Evolutionary conservation across 2,329 filamentous ascomycete species (phyloP), one percentile per base, ranked within the genome.

Genomic region (Aspergillus tamarii): DNA sequence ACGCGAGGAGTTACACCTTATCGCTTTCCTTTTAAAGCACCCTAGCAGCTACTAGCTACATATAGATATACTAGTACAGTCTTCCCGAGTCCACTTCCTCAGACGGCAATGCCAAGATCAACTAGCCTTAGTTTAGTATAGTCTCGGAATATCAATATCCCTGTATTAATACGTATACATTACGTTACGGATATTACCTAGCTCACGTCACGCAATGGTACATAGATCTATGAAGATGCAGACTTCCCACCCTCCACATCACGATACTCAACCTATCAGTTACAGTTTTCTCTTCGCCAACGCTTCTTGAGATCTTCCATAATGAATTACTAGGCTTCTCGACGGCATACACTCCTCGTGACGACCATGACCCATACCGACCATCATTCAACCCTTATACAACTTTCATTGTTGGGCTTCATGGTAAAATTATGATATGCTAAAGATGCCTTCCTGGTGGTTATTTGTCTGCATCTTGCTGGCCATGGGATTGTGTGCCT

Each of bases 1-100:
- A 32, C 21, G 28, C 16, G 28, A 52, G 48, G 48, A 52, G 48
- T 26, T 32, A 54, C 32, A 54, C 52, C 52, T 54, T 54, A 53
- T 53, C n/a, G 30, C n/a, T 53, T 53, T 32, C 52, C 16, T 7
- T 36, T 53, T 34, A 53, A 34, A 10, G 52, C 52, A 54, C 30
- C 3, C 16, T 30, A 19, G 36, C 34, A 36, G 34, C 34, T 48
- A 48, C 34, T 48, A 48, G 50, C 50, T 53, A 32, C 14, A 21
- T 69, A 2, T 36, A 36, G 34, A 36, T 36, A 36, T 36, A 26
- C 26, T 26, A 26, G 26, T 26, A 26, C 26, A 26, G 26, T 26
- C 4, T 26, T 26, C 26, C 26, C 26, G 3, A 36, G 34, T 16
- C 14, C 34, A 16, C 34, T 36, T 36, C 14, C 34, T 41, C 7